Percentiles rank a stretch among this genome's conserved stretches.
Conservation (phyloP, 1,139 yeast genomes). For the Kodamaea alishanica region DNA sequence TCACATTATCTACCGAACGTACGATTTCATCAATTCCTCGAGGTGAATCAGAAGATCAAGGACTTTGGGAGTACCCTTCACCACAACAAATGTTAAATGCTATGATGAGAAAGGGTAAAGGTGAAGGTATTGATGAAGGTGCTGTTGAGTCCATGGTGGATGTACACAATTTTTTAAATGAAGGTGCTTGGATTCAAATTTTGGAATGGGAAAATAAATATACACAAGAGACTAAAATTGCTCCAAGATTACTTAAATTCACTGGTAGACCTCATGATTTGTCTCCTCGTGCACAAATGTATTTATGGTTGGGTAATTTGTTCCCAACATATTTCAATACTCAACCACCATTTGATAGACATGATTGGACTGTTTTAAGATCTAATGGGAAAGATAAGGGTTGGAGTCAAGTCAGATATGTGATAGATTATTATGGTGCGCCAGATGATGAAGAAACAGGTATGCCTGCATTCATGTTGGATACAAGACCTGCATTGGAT, state of each 20-base stretch:
- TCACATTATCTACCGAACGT: slow-evolving; percentile 76
- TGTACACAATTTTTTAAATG: slow-evolving; percentile 93
- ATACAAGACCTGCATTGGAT: slow-evolving; percentile 94
- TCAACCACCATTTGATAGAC: slow-evolving; percentile 94
- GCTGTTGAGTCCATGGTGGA: slow-evolving; percentile 97
- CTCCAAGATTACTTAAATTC: slow-evolving; percentile 78
- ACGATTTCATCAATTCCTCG: slow-evolving; percentile 84
- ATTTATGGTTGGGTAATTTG: slow-evolving; percentile 59
- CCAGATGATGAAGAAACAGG: slow-evolving; percentile 89
- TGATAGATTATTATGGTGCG: slow-evolving; percentile 90
- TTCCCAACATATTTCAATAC: slow-evolving; percentile 73
- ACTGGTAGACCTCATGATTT: slow-evolving; percentile 89
- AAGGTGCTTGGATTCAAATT: slow-evolving; percentile 97
- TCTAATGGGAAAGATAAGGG: slow-evolving; percentile 45
- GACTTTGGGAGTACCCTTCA: slow-evolving; percentile 97
- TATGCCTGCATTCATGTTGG: slow-evolving; percentile 85
- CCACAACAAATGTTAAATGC: slow-evolving; percentile 99
- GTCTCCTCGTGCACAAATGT: slow-evolving; percentile 82
- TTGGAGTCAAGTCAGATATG: slow-evolving; percentile 69
- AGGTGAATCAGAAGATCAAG: slow-evolving; percentile 61
- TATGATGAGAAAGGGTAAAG: slow-evolving; percentile 90
- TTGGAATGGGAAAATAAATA: slow-evolving; percentile 78
- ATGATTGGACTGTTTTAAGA: slow-evolving; percentile 95
- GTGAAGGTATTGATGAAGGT: slow-evolving; percentile 82
- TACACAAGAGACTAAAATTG: slow-evolving; percentile 48